Conservation (phyloP, 257 asterid genomes). For the Verbascum thapsus region DNA sequence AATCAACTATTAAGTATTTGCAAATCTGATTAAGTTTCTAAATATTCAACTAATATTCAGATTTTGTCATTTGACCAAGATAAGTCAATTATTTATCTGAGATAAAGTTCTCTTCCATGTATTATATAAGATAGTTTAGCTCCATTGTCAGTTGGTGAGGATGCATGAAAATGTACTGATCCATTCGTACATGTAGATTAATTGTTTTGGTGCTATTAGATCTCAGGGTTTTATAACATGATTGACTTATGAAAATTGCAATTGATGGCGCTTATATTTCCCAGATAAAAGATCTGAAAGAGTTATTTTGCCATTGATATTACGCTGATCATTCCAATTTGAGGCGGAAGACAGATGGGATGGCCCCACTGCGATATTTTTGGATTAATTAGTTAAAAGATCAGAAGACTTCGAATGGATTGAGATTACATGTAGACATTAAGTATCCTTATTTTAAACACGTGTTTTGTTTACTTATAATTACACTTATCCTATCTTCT, state of each 20-base stretch:
- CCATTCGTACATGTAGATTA: not conserved
- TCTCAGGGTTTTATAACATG: not conserved
- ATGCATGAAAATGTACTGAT: not conserved
- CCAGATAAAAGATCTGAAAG: not conserved
- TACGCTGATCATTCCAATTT: constrained; percentile 1
- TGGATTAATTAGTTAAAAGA: not conserved
- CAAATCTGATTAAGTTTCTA: constrained; percentile 19
- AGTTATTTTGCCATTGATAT: constrained; percentile 1
- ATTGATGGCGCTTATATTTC: not conserved
- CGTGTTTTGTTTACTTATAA: not conserved
- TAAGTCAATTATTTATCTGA: constrained; percentile 14
- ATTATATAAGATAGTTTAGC: not conserved
- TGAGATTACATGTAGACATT: constrained; percentile 1
- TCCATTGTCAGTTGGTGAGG: not conserved
- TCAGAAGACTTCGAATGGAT: not conserved
- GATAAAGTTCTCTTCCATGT: not conserved
- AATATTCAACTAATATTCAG: not conserved
- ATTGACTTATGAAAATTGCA: not conserved
- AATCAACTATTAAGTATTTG: constrained; percentile 14
- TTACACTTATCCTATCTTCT: not conserved
- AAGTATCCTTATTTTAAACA: not conserved
- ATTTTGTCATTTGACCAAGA: constrained; percentile 19
- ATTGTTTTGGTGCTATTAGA: constrained; percentile 2
- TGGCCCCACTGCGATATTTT: not conserved
- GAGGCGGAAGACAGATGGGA: constrained; percentile 8